A percentile compares a stretch with the other conserved stretches of the same genome.
Conservation (phyloP, 1,139 yeast species). For the Nakaseomyces sp. region DNA sequence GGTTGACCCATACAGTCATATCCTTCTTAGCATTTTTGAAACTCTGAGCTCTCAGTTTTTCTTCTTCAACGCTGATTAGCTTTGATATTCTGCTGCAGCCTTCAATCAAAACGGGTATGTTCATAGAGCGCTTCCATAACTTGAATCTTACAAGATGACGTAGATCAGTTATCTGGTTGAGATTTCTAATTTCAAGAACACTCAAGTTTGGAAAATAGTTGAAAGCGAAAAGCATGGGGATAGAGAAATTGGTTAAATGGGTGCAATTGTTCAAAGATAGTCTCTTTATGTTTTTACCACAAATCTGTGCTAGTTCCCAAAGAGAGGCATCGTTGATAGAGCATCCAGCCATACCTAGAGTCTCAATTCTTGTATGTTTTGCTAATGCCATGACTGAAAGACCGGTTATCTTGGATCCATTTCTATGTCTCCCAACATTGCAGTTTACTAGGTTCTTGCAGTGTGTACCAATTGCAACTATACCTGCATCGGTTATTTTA, state of each 20-base stretch:
- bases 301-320: conserved; percentile 66
- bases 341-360: conserved; percentile 89
- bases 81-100: conserved; percentile 62
- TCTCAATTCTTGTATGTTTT: conserved; percentile 45
- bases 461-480: conserved; percentile 51
- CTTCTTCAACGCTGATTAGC: conserved; percentile 54
- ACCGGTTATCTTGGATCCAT: conserved; percentile 65
- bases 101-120: conserved; percentile 56
- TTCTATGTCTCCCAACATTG: conserved; percentile 72
- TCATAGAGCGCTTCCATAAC: conserved; percentile 46
- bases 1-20: conserved; percentile 49
- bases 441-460: conserved; percentile 50
- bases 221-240: conserved; percentile 51
- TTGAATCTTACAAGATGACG: conserved; percentile 61
- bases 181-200: conserved; percentile 70
- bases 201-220: conserved; percentile 51
- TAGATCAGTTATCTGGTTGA: conserved; percentile 49
- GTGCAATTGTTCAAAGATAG: conserved; percentile 73
- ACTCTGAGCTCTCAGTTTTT: conserved; percentile 46
- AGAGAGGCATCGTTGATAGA: conserved; percentile 63
- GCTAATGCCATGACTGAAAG: conserved; percentile 52
- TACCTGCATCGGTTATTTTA: conserved; percentile 62
- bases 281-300: conserved; percentile 52
- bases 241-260: conserved; percentile 52
- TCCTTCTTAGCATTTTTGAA: conserved; percentile 48